Base-by-base conservation (phyloP, 177 flowering plant species). In the Vitis hybrid region DNA sequence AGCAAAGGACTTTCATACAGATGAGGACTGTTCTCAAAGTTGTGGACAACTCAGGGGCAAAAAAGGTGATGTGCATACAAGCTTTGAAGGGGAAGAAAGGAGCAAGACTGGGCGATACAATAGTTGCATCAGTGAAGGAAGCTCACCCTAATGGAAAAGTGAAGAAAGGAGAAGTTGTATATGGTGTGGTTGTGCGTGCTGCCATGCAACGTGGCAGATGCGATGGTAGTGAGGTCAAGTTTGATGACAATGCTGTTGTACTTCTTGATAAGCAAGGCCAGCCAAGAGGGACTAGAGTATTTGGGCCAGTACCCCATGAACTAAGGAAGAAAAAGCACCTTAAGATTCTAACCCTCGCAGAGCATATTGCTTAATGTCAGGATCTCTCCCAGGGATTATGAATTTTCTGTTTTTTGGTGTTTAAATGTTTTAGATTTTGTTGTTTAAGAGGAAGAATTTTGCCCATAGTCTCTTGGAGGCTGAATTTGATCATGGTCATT, bases 31-130 rank as follows among this genome's bases (percentile, higher is more conserved):
- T 87, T 32, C 92, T 94, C 45, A 90, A 91, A 81, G 94, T 91
- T 18, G 98, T 88, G 19, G 99, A 94, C 72, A 92, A 93, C 73
- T 91, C 98, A 0, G 99, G 98, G 64, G 99, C 99, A 7, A 88
- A 87, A 69, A 77, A 72, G 65, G 90, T 89, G 4, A 86, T 79
- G 92, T 94, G 99, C 86, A 93, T 94, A 66, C 94, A 91, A 79
- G 89, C 93, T 59, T 51, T 89, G 62, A 88, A 82, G 76, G 89
- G 91, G 18, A 87, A 78, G 84, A 90, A 88, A 82, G 95, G 93
- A 18, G 96, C 99, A 17, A 84, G 94, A 66, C 68, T 94, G 68
- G 99, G 98, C 34, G 98, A 94, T 82, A 90, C 83, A 12, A 90
- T 93, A 61, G 84, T 88, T 60, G 95, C 87, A 70, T 89, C 97